Evolutionary conservation across 768 basidiomycete species (phyloP), one percentile per base, ranked within the genome.

Genomic region (Termitomyces sp.): DNA sequence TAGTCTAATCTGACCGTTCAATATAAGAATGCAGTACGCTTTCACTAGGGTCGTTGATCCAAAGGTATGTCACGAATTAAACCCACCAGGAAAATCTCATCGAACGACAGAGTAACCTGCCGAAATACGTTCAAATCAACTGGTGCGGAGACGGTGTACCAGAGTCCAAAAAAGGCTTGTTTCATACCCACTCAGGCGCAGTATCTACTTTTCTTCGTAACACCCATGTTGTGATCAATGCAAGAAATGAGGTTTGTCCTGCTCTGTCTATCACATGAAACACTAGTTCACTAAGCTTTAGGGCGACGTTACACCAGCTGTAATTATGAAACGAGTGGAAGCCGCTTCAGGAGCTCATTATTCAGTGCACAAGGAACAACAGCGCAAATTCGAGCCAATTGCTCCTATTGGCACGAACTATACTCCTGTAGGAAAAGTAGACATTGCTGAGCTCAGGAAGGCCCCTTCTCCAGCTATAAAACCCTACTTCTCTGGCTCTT

Each of bases 91-190:
- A 56, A 26, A 39, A 34, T 36, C 54, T 41, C n/a, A 13, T 29
- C 48, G 55, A 22, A 34, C 20, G 36, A 53, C 64, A 96, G 90
- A 92, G 82, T 66, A 78, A 87, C 60, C 80, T 98, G 2, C 79
- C 87, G 46, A 98, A 97, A 75, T 92, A 95, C 60, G 93, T 98
- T 16, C 91, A 96, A 67, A 88, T 98, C 72, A 92, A 94, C 66
- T 97, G 96, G 95, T 94, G 93, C 64, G 96, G 96, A 45, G 95
- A 96, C 66, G 96, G 96, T 57, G 96, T 98, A 1, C 96, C 96
- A 13, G 92, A 87, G 69, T 78, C 79, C 20, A 88, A 91, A 72
- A 98, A 98, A 70, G 96, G 96, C 8, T 78, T 97, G 24, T 96
- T 96, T 75, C 88, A 92, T 66, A 87, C 85, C 8, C 95, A 98